These are phyloP conservation scores for Ilex aquifolium DNA, from an alignment of 257 asterid genomes.

Conservation along the genomic window DNA sequence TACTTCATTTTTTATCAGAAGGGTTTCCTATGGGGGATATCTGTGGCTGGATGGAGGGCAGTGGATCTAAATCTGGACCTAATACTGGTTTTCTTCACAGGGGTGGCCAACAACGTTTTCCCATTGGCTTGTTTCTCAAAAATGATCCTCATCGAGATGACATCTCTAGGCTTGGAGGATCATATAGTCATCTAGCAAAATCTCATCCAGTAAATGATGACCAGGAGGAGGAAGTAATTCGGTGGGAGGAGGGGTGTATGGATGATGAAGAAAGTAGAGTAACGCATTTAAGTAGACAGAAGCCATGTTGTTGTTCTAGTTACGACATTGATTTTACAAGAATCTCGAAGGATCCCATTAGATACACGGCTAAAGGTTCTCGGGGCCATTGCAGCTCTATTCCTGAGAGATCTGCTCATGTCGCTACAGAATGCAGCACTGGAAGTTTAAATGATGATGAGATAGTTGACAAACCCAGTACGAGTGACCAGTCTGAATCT, in stretches of 20 bases:
- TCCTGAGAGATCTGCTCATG: slow-evolving; percentile 74
- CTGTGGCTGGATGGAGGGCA: slow-evolving; percentile 66
- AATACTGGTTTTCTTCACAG: slow-evolving; percentile 90
- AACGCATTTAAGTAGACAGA: slow-evolving; percentile 63
- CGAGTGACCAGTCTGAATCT: slow-evolving; percentile 81
- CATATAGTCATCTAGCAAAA: slow-evolving; percentile 65
- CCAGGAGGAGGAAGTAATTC: slow-evolving; percentile 62
- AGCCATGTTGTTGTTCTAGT: slow-evolving; percentile 88
- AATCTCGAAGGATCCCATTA: slow-evolving; percentile 44
- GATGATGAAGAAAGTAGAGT: slow-evolving; percentile 72
- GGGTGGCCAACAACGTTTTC: slow-evolving; percentile 81
- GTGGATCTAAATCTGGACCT: slow-evolving; percentile 45
- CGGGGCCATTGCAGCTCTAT: slow-evolving; percentile 76
- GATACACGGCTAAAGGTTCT: slow-evolving; percentile 48
- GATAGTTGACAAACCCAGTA: slow-evolving; percentile 80
- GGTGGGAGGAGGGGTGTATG: slow-evolving; percentile 96
- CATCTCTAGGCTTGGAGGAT: slow-evolving; percentile 91
- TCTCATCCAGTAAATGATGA: slow-evolving; percentile 42
- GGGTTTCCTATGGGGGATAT: slow-evolving; percentile 58
- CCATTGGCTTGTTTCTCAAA: slow-evolving; percentile 71
- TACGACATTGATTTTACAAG: slow-evolving; percentile 54
- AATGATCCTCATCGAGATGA: slow-evolving; percentile 82
- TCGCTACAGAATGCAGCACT: slow-evolving; percentile 68
- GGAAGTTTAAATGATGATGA: slow-evolving; percentile 66
- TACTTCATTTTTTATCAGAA: slow-evolving; percentile 91